These are phyloP conservation scores for Adansonia rubrostipa DNA, from an alignment of 441 rosid genomes.

Conservation along the genomic window DNA sequence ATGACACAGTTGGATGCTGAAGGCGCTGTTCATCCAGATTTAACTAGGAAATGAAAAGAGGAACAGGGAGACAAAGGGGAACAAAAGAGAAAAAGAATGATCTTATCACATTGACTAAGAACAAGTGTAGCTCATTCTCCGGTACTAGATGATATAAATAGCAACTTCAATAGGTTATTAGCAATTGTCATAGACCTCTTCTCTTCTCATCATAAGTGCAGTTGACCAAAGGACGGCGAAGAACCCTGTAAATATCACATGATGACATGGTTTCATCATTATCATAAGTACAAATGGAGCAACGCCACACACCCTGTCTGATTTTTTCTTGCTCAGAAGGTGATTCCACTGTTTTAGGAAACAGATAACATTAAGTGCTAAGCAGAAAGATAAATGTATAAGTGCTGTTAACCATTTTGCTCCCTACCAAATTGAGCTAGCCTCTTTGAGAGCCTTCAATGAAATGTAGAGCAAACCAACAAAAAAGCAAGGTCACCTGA, in stretches of 20 bases:
- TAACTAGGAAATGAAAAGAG: conserved; percentile 17
- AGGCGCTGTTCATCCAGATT: conserved; percentile 18
- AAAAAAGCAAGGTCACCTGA: conserved; percentile 8
- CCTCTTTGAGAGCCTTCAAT: not conserved
- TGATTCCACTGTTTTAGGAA: conserved; percentile 40
- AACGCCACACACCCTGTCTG: conserved; percentile 57
- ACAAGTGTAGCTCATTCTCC: conserved; percentile 17
- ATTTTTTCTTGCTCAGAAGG: conserved; percentile 41
- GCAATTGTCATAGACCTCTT: conserved; percentile 49
- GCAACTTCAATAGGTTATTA: conserved; percentile 7
- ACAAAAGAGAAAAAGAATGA: not conserved
- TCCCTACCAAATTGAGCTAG: conserved; percentile 9
- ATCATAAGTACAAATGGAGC: conserved; percentile 90
- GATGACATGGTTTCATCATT: conserved; percentile 70
- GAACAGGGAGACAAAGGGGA: not conserved
- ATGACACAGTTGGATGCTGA: not conserved
- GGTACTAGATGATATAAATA: not conserved
- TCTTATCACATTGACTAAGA: conserved; percentile 1
- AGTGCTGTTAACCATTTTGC: not conserved
- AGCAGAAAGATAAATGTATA: not conserved
- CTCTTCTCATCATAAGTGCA: conserved; percentile 39
- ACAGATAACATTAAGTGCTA: conserved; percentile 19
- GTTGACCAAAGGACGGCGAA: conserved; percentile 59
- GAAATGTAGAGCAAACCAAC: conserved; percentile 18
- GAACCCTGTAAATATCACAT: conserved; percentile 92